A percentile compares a stretch with the other conserved stretches of the same genome.
phyloP scores from a whole-genome alignment of 129 eudicot species.

The Sambucus nigra region DNA sequence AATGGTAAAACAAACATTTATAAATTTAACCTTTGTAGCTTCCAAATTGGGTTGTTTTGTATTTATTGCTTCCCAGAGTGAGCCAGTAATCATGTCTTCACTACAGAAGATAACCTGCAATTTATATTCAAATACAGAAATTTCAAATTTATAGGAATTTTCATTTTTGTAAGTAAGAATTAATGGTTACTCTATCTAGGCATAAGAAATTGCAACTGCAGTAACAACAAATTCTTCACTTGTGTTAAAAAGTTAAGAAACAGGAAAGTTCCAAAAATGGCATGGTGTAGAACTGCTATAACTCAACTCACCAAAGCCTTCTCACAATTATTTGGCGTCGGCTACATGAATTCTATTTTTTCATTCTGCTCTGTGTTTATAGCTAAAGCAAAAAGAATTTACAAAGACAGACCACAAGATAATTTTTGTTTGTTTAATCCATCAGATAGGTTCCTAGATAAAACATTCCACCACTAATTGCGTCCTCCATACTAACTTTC shows the following conservation, averaged over 20 bases:
- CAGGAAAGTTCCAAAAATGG: not conserved
- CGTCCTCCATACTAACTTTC: not conserved
- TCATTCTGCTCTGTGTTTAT: too few species aligned
- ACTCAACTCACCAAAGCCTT: not conserved
- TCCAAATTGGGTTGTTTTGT: constrained; percentile 66
- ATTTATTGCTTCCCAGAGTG: constrained; percentile 92
- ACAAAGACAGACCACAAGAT: not conserved
- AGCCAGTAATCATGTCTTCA: constrained; percentile 62
- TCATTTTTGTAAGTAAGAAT: not conserved
- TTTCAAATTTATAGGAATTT: constrained; percentile 5
- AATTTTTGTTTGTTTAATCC: not conserved
- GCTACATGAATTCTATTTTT: constrained; percentile 7
- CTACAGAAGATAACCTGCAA: constrained; percentile 74
- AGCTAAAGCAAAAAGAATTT: not conserved
- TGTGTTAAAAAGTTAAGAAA: not conserved
- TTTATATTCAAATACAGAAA: not conserved
- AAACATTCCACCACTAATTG: not conserved
- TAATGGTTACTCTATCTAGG: not conserved
- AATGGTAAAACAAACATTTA: not conserved
- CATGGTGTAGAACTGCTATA: not conserved
- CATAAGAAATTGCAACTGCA: not conserved
- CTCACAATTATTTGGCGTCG: too few species aligned
- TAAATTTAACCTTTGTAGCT: constrained; percentile 45
- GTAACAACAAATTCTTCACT: not conserved
- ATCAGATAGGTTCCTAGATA: not conserved